Percentiles rank a stretch among this genome's conserved stretches.
Evolutionary conservation across 1,284 basidiomycete species (phyloP).

Genomic region (Puccinia brachypodii): DNA sequence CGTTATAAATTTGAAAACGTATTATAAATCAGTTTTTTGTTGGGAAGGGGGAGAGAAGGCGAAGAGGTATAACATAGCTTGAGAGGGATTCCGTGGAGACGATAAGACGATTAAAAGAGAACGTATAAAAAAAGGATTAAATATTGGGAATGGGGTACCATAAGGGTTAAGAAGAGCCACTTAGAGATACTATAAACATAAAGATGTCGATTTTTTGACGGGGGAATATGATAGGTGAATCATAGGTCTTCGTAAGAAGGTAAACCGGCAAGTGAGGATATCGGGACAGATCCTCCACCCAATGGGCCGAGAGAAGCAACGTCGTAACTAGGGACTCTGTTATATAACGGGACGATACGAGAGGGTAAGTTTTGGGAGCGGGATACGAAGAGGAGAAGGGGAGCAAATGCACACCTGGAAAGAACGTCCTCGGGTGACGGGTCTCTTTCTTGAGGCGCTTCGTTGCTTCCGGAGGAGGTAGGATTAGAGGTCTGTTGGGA

Average conservation of each 20-base stretch:
- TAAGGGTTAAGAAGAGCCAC: too few species aligned
- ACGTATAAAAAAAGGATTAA: too few species aligned
- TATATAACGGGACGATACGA: neutral
- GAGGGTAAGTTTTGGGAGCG: neutral
- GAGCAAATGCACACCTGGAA: neutral
- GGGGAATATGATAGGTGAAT: too few species aligned
- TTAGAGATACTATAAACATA: too few species aligned
- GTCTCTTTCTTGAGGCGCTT: neutral
- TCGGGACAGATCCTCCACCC: slow-evolving; percentile 77
- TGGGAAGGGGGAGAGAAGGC: neutral
- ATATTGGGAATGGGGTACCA: too few species aligned
- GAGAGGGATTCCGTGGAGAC: neutral
- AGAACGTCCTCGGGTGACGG: neutral
- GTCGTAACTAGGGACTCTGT: slow-evolving; percentile 70
- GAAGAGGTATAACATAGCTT: neutral
- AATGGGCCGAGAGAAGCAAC: slow-evolving; percentile 77
- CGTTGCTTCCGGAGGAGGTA: neutral
- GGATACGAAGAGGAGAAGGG: neutral
- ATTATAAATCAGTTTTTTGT: too few species aligned
- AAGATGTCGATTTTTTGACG: too few species aligned
- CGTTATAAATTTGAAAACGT: too few species aligned
- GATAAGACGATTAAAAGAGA: neutral
- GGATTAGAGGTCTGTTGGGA: neutral
- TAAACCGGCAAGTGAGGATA: slow-evolving; percentile 56
- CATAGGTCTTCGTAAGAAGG: slow-evolving; percentile 38